These are phyloP conservation scores for Syzygium jambos DNA, from an alignment of 345 rosid genomes.

Conservation along the genomic window DNA sequence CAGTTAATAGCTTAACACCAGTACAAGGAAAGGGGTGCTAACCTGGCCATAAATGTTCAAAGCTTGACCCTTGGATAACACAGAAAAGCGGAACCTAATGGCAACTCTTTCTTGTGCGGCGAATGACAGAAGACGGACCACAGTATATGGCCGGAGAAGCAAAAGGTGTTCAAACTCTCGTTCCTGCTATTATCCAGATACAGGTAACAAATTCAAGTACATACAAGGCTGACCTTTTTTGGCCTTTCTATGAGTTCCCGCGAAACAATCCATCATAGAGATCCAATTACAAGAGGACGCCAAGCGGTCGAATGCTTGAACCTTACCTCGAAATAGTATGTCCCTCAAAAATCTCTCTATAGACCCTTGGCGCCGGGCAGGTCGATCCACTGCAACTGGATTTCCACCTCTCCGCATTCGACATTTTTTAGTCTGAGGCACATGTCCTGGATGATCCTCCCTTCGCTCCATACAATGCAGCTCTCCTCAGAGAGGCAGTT, in stretches of 20 bases:
- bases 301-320: not conserved
- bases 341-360: not conserved
- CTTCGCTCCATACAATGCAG: slow-evolving; percentile 9
- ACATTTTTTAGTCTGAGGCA: slow-evolving; percentile 32
- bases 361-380: slow-evolving; percentile 10
- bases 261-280: not conserved
- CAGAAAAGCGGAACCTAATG: not conserved
- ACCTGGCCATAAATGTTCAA: not conserved
- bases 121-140: not conserved
- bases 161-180: not conserved
- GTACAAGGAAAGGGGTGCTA: not conserved
- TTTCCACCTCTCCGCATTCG: slow-evolving; percentile 37
- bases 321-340: not conserved
- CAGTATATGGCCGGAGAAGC: not conserved
- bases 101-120: not conserved
- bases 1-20: not conserved
- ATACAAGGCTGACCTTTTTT: not conserved
- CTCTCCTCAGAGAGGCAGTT: slow-evolving; percentile 33
- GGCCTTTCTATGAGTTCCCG: not conserved
- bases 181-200: not conserved
- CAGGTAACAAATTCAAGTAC: not conserved
- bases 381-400: slow-evolving; percentile 35
- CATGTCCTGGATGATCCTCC: slow-evolving; percentile 20
- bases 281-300: not conserved
- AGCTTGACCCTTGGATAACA: not conserved